phyloP scores from a whole-genome alignment of 345 rosid genomes.

The Diplotaxis tenuifolia region DNA sequence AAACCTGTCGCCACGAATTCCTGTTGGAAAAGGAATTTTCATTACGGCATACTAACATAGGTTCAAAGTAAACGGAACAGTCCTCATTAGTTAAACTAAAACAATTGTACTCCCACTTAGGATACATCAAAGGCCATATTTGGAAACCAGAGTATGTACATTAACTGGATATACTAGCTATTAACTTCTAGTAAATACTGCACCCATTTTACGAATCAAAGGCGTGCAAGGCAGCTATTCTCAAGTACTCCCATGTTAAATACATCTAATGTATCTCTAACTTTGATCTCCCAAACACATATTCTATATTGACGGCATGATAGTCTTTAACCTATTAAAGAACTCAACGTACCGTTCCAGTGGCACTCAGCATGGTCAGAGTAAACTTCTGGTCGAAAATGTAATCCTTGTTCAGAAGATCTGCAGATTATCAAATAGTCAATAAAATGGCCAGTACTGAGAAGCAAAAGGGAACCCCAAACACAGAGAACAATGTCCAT shows the following conservation, averaged over 20 bases:
- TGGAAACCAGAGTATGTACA: not conserved
- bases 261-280: too few relatives aligned
- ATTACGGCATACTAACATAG: too few relatives aligned
- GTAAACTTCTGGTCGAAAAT: conserved; percentile 74
- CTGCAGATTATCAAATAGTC: conserved; percentile 42
- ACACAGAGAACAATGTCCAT: conserved; percentile 6
- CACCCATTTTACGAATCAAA: not conserved
- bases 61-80: too few relatives aligned
- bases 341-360: conserved; percentile 54
- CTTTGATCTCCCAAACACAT: too few relatives aligned
- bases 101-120: too few relatives aligned
- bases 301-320: not conserved
- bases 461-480: not conserved
- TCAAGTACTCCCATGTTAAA: not conserved
- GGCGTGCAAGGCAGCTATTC: not conserved
- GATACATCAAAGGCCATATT: not conserved
- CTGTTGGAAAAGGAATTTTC: too few relatives aligned
- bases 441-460: not conserved
- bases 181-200: conserved; percentile 6
- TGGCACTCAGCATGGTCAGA: conserved; percentile 50
- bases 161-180: not conserved
- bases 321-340: not conserved
- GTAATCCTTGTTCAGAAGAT: conserved; percentile 70
- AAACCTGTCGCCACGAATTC: conserved; percentile 71
- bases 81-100: too few relatives aligned